A percentile compares a stretch with the other conserved stretches of the same genome.
phyloP scores from a whole-genome alignment of 345 rosid species.

The Excoecaria cochinchinensis region DNA sequence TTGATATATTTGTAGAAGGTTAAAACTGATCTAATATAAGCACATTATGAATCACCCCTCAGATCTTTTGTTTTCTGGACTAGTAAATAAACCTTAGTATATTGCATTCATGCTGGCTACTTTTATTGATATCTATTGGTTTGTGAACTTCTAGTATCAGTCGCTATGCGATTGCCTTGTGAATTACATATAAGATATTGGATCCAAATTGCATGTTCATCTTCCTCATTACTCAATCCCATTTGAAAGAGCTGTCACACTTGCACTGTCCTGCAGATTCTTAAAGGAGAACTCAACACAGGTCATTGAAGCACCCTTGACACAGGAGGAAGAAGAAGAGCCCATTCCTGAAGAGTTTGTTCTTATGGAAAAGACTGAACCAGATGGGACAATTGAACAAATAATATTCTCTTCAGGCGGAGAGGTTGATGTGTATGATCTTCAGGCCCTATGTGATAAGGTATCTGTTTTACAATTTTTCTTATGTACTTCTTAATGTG shows the following conservation, averaged over 20 bases:
- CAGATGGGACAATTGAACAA: constrained; percentile 73
- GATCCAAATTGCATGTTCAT: not conserved
- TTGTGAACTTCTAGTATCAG: not conserved
- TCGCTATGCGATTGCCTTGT: not conserved
- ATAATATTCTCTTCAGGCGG: constrained; percentile 90
- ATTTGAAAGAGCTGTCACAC: not conserved
- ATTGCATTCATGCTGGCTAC: not conserved
- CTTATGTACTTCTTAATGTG: not conserved
- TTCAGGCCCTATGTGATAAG: constrained; percentile 88
- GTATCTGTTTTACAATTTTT: constrained; percentile 24
- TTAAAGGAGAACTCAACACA: constrained; percentile 59
- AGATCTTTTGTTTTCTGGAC: not conserved
- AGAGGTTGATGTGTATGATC: constrained; percentile 87
- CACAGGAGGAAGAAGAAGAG: constrained; percentile 62
- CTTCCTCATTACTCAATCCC: no score
- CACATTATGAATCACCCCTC: not conserved
- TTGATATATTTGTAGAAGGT: not conserved
- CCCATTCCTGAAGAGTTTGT: constrained; percentile 66
- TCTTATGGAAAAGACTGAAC: constrained; percentile 57
- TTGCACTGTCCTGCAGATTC: constrained; percentile 41
- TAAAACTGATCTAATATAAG: not conserved
- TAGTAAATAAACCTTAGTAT: not conserved
- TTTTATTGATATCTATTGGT: no score
- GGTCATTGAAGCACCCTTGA: constrained; percentile 64
- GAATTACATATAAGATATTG: not conserved